A percentile compares a stretch with the other conserved stretches of the same genome.
Evolutionary conservation across 2,329 filamentous ascomycete species (phyloP).

Genomic region (Ceratocystis ficicola): DNA sequence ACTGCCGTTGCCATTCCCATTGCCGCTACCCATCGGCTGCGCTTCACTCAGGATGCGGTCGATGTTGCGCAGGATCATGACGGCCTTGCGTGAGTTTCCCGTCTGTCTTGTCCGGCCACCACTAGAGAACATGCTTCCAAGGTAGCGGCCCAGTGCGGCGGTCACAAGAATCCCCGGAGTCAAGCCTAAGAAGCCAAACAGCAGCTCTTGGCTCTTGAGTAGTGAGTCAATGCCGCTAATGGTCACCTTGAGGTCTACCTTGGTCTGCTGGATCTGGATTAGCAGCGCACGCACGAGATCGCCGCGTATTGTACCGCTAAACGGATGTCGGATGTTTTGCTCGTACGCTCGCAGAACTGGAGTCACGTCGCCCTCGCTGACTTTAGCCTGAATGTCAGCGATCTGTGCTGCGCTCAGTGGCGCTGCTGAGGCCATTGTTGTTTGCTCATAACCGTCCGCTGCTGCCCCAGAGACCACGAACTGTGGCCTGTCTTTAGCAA

Average conservation of each 20-base stretch:
- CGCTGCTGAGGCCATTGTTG: conserved; percentile 31
- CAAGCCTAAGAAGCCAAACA: conserved; percentile 93
- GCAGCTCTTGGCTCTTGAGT: conserved; percentile 88
- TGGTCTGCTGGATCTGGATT: conserved; percentile 97
- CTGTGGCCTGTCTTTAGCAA: conserved; percentile 69
- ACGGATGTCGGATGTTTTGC: conserved; percentile 68
- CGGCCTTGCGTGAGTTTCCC: conserved; percentile 54
- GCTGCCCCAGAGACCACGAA: conserved; percentile 30
- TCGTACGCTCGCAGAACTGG: conserved; percentile 87
- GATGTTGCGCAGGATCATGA: conserved; percentile 74
- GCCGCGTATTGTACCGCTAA: conserved; percentile 70
- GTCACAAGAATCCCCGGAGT: conserved; percentile 87
- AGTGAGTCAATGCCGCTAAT: conserved; percentile 92
- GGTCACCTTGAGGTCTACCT: conserved; percentile 92
- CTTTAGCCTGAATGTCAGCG: conserved; percentile 60
- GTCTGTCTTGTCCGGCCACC: conserved; percentile 46
- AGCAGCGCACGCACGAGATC: conserved; percentile 81
- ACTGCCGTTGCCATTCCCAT: not conserved
- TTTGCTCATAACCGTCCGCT: conserved; percentile 30
- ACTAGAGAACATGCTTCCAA: conserved; percentile 56
- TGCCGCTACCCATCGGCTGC: conserved; percentile 38
- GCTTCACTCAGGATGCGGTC: conserved; percentile 65
- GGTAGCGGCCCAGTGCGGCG: conserved; percentile 59
- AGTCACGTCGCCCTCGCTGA: conserved; percentile 84
- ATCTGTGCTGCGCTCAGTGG: conserved; percentile 59